Base-by-base conservation (phyloP, 2,329 filamentous ascomycete species). In the Aspergillus caelatus region DNA sequence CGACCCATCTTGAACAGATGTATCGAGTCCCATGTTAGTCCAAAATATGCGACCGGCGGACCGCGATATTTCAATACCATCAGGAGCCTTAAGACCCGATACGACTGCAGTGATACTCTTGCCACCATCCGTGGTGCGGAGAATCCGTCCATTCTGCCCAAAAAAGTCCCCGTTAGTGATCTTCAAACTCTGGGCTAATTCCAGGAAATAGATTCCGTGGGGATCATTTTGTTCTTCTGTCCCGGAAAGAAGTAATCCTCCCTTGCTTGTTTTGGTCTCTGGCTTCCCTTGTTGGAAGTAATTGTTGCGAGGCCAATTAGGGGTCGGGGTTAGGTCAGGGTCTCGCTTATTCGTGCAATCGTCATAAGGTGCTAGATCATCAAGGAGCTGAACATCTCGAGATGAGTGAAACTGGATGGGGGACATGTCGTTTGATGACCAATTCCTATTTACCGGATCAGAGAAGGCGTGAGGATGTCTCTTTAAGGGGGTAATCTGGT, bases 331-430 rank as follows among this genome's bases (percentile, higher is more conserved):
- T 0, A 70, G 64, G 2, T 75, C 67, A 0, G 85, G 71, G 0
- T 76, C 74, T 2, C 82, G 79, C 66, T 86, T 83, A 2, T 78
- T 67, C 61, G 86, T 77, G 65, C 86, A 86, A 65, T 85, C 81
- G 36, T 83, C 71, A 63, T 87, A 84, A 36, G 34, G 2, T 14
- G 34, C 2, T 36, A 16, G 1, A 36, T 36, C 3, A 5, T 16
- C 14, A 16, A 16, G 14, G 34, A 16, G 16, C 2, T 36, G 34
- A 16, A 3, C 14, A 16, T 36, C 0, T 16, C 0, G 34, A 16
- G 5, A 1, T 36, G 34, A 16, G 6, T 36, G 34, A 2, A 16
- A 5, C 14, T 36, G 5, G 14, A 8, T 8, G 5, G 34, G 2
- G 16, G 34, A 16, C 5, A 36, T 36, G 6, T 0, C 16, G 14